Conservation (phyloP, 2,329 filamentous ascomycete genomes). For the Monilinia fructigena region DNA sequence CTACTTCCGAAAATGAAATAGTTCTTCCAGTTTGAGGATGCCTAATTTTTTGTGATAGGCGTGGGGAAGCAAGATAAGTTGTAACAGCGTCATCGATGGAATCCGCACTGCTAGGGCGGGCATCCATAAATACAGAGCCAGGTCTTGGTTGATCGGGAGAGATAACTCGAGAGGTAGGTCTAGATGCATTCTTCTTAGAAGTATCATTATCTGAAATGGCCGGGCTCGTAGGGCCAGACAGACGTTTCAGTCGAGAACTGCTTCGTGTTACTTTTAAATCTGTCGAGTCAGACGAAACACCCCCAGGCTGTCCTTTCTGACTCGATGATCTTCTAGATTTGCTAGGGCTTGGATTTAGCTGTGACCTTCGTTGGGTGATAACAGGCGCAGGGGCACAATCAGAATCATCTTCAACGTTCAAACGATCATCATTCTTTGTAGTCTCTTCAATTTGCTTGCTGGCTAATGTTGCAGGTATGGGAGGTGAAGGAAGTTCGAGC, state of each 20-base stretch:
- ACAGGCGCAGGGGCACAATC: constrained; percentile 70
- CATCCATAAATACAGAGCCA: constrained; percentile 51
- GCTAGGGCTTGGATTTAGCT: constrained; percentile 43
- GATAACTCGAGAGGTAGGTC: constrained; percentile 35
- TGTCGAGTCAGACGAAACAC: constrained; percentile 49
- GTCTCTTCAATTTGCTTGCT: constrained; percentile 32
- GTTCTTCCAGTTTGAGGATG: constrained; percentile 83
- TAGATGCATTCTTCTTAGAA: constrained; percentile 44
- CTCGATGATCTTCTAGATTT: constrained; percentile 32
- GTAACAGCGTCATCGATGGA: constrained; percentile 87
- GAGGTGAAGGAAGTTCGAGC: constrained; percentile 38
- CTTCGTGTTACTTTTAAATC: constrained; percentile 53
- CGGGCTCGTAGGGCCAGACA: constrained; percentile 50
- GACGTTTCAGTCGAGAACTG: constrained; percentile 57
- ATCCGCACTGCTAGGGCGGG: constrained; percentile 75
- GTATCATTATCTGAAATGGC: constrained; percentile 33
- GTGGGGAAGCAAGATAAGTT: constrained; percentile 76
- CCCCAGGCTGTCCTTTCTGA: constrained; percentile 47
- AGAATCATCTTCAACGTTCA: constrained; percentile 42
- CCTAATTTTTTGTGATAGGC: constrained; percentile 81
- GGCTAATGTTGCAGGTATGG: constrained; percentile 32
- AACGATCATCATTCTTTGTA: constrained; percentile 26
- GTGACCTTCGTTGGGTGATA: constrained; percentile 59
- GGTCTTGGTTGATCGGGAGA: constrained; percentile 35
- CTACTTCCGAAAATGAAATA: constrained; percentile 96